Base-by-base conservation (phyloP, 129 eudicot species). In the Helianthus tuberosus region DNA sequence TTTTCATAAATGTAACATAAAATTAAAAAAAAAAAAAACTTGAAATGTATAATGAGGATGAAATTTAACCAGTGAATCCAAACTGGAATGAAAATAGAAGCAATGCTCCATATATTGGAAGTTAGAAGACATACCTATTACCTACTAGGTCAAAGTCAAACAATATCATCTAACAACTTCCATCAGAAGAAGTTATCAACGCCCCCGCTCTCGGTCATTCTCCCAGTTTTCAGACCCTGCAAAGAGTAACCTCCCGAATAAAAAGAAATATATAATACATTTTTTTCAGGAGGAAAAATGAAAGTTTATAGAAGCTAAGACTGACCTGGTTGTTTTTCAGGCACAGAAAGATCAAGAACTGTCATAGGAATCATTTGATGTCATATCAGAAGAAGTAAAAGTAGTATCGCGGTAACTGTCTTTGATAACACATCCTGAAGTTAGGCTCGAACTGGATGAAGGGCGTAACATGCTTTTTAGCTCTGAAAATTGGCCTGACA, bases 171-270 rank as follows among this genome's bases (percentile, higher is more conserved):
- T 83, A 87, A 82, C 71, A 81, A 87, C 67, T 79, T 82, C 84
- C 95, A 79, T 90, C 91, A 90, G 91, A 93, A 93, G 86, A 86
- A 88, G 83, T 90, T 95, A 86, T 90, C 96, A 68, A 90, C 90
- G 68, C 89, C 92, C 92, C 89, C 96, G 96, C 89, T 90, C 96
- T 84, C 85, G 70, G 74, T 93, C 96, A 83, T 85, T 83, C 90
- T 88, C 93, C 95, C 96, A 87, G 89, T 89, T 86, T 88, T 79
- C 92, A 79, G 88, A 77, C 86, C 96, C 98, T 93, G 96, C 96
- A 93, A 87, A 20, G 23, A 20, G 23, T 20, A 20, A 20, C 23
- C 23, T n/a, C 23, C 23, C 23, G 23, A 20, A 20, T 0, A 20
- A 20, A 20, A 20, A 20, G 23, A 20, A 20, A 20, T 78, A 81